Percentiles rank a stretch among this genome's conserved stretches.
phyloP scores from a whole-genome alignment of 1,284 basidiomycete genomes.

The Cryptococcus maquisensis region DNA sequence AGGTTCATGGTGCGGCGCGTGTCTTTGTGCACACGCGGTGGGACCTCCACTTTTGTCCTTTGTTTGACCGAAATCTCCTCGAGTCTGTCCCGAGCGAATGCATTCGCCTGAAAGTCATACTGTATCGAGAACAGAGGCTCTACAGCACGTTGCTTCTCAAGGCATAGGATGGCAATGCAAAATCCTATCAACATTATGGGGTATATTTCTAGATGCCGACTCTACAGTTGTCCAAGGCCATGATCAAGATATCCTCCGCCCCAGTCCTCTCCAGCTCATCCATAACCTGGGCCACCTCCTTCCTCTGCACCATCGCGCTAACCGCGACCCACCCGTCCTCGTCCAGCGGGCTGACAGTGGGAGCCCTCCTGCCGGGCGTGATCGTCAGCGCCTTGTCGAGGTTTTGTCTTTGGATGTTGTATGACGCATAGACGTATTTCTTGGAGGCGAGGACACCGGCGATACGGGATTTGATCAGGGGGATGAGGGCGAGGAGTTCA shows the following conservation, averaged over 20 bases:
- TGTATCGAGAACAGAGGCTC: too few relatives aligned
- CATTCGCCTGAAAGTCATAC: too few relatives aligned
- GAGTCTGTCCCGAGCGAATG: too few relatives aligned
- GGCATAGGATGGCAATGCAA: too few relatives aligned
- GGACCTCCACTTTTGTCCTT: too few relatives aligned
- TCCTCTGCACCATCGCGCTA: slow-evolving; percentile 87
- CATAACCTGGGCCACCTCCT: slow-evolving; percentile 80
- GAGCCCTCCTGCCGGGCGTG: slow-evolving; percentile 85
- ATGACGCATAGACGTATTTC: slow-evolving; percentile 85
- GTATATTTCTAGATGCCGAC: slow-evolving; percentile 56
- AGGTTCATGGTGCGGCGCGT: too few relatives aligned
- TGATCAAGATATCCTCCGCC: slow-evolving; percentile 84
- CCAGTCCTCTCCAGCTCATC: slow-evolving; percentile 77
- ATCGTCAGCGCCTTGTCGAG: slow-evolving; percentile 64
- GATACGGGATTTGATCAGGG: slow-evolving; percentile 79
- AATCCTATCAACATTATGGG: too few relatives aligned
- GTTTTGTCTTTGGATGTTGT: slow-evolving; percentile 71
- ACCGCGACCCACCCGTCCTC: slow-evolving; percentile 80
- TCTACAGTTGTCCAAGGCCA: slow-evolving; percentile 89
- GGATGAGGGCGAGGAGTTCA: slow-evolving; percentile 58
- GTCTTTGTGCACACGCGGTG: too few relatives aligned
- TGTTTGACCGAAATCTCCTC: too few relatives aligned
- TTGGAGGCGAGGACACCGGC: slow-evolving; percentile 87
- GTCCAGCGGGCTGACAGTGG: slow-evolving; percentile 85
- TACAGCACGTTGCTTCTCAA: too few relatives aligned